Percentiles rank a stretch among this genome's conserved stretches.
Evolutionary conservation across 192 early-diverging fungal genomes (phyloP).

Genomic region (Backusella macrospora): DNA sequence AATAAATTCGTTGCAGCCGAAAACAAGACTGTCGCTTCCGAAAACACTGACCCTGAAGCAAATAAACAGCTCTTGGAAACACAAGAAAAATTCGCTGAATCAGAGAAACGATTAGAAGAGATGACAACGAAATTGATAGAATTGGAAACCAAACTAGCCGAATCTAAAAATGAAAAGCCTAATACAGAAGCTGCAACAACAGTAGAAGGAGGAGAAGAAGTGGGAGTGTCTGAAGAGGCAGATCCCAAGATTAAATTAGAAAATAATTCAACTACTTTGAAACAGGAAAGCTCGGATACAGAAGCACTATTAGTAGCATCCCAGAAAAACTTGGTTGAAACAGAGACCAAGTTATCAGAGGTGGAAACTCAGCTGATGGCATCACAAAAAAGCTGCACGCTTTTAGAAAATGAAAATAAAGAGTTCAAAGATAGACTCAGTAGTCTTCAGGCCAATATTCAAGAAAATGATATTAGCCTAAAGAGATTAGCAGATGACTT

Average conservation of each 20-base stretch:
- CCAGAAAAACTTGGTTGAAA: not conserved
- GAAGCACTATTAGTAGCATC: not conserved
- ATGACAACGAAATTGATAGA: not conserved
- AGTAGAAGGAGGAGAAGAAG: no score
- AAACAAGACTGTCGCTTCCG: not conserved
- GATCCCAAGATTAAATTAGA: not conserved
- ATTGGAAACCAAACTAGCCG: not conserved
- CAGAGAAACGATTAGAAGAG: not conserved
- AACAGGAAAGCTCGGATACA: not conserved
- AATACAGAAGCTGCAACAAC: not conserved
- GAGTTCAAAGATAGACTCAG: not conserved
- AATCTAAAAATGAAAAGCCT: not conserved
- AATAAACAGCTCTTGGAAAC: not conserved
- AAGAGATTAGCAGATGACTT: constrained; percentile 1
- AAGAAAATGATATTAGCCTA: not conserved
- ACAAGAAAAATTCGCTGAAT: not conserved
- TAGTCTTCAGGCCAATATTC: not conserved
- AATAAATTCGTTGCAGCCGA: not conserved
- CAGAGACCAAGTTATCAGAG: not conserved
- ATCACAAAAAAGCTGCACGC: not conserved
- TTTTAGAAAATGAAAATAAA: constrained; percentile 3
- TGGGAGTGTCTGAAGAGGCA: not conserved
- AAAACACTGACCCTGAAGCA: not conserved
- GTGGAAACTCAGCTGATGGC: not conserved
- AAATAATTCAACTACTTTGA: not conserved